Evolutionary conservation across 768 basidiomycete species (phyloP).

Genomic region (Lentinula sp.): DNA sequence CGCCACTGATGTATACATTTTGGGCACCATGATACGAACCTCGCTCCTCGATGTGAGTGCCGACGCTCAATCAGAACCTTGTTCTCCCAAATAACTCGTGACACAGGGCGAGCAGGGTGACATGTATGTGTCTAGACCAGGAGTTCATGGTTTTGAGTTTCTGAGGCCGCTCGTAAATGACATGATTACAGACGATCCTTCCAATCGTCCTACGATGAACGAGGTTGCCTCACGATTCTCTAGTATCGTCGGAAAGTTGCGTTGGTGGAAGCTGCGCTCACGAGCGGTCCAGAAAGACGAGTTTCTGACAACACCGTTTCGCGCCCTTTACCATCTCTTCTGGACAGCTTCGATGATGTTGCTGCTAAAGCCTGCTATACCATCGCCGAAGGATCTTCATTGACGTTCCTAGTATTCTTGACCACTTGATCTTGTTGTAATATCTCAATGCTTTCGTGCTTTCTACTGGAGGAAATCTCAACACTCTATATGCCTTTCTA

Average conservation of each 20-base stretch:
- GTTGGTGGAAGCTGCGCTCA: slow-evolving; percentile 3
- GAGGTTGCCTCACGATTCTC: slow-evolving; percentile 9
- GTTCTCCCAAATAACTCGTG: background rate
- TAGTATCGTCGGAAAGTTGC: background rate
- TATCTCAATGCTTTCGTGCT: no score
- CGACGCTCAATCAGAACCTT: background rate
- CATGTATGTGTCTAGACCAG: background rate
- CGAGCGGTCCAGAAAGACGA: background rate
- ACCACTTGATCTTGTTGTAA: no score
- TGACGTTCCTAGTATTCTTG: background rate
- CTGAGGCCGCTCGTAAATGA: slow-evolving; percentile 8
- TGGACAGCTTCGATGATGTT: background rate
- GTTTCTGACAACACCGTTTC: background rate
- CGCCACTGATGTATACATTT: no score
- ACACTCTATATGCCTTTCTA: no score
- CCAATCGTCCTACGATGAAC: slow-evolving; percentile 11
- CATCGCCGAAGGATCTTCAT: background rate
- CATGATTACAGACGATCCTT: background rate
- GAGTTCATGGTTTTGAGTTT: slow-evolving; percentile 7
- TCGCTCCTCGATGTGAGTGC: no score
- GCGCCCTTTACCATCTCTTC: background rate
- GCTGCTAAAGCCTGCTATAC: background rate
- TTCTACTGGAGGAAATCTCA: no score
- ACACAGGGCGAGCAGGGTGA: background rate
- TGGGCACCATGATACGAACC: no score